Conservation (phyloP, 202 grass and related monocot species). For the Miscanthus sacchariflorus region DNA sequence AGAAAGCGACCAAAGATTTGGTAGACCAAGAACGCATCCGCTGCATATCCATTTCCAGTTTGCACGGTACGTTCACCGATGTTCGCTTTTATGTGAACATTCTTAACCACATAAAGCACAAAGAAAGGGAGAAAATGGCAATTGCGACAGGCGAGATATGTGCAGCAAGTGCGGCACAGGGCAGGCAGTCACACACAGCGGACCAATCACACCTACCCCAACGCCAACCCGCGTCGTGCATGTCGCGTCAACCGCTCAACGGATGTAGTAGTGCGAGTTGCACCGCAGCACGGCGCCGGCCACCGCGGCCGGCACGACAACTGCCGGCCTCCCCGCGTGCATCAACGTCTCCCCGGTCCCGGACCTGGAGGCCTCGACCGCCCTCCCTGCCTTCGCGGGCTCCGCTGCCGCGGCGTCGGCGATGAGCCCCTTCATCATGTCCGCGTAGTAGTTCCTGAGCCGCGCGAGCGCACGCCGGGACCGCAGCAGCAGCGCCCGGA, state of each 20-base stretch:
- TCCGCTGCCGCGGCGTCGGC: slow-evolving; percentile 32
- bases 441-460: slow-evolving; percentile 33
- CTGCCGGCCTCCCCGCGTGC: neutral
- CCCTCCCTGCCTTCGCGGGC: neutral
- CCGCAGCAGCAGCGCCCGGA: slow-evolving; percentile 45
- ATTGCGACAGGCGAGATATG: neutral
- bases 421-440: slow-evolving; percentile 28
- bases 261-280: slow-evolving; percentile 37
- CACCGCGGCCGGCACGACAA: slow-evolving; percentile 11
- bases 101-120: neutral
- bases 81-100: neutral
- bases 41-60: neutral
- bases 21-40: neutral
- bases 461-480: slow-evolving; percentile 34
- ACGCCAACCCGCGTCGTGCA: neutral
- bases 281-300: slow-evolving; percentile 30
- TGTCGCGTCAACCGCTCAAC: slow-evolving; percentile 24
- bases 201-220: neutral
- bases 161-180: neutral
- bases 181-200: neutral
- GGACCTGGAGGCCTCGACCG: neutral
- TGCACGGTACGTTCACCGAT: neutral
- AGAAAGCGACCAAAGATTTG: neutral
- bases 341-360: neutral
- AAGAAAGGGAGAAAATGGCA: neutral